Evolutionary conservation across 371 early-diverging fungal genomes (phyloP).

Genomic region (Fennellomyces sp.): DNA sequence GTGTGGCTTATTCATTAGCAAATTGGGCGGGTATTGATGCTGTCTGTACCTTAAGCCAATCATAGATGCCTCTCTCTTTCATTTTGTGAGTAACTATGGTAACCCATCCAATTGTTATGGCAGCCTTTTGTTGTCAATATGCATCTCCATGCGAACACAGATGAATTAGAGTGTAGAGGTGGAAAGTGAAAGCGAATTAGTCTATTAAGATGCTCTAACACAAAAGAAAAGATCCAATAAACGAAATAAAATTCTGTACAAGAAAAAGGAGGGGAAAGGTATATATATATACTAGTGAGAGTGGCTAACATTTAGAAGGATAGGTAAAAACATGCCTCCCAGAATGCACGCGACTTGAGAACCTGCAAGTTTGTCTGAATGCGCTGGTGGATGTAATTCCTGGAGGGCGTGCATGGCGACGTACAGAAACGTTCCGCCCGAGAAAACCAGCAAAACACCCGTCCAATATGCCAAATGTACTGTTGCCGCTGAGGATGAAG

Average conservation of each 20-base stretch:
- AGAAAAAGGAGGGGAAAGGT: not conserved
- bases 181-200: no score
- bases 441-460: conserved; percentile 80
- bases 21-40: not conserved
- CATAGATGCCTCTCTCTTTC: no score
- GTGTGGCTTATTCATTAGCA: not conserved
- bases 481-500: conserved; percentile 17
- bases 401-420: conserved; percentile 78
- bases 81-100: no score
- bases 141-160: no score
- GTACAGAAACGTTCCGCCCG: conserved; percentile 91
- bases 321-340: conserved; percentile 39
- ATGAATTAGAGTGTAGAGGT: no score
- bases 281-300: conserved; percentile 8
- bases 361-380: conserved; percentile 15
- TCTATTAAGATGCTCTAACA: no score
- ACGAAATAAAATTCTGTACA: not conserved
- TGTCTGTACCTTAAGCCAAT: no score
- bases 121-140: no score
- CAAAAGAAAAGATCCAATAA: not conserved
- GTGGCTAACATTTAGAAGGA: conserved; percentile 32
- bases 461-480: conserved; percentile 74
- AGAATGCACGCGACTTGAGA: conserved; percentile 24
- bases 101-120: no score
- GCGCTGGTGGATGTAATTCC: conserved; percentile 22